Conservation (phyloP, 1,139 yeast species). For the Taphrina pruni region DNA sequence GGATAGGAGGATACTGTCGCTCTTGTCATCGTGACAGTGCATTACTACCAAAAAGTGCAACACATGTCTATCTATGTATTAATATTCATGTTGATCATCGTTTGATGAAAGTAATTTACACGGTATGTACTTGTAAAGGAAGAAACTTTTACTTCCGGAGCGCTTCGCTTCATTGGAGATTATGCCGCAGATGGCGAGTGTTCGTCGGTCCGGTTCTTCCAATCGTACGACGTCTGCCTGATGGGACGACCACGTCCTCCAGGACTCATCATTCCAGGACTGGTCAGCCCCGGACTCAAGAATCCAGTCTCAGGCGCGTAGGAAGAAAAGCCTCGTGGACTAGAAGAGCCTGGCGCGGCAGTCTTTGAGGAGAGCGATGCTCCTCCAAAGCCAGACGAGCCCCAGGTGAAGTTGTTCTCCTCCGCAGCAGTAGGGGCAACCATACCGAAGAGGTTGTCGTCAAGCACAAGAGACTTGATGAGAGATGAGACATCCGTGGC, state of each 20-base stretch:
- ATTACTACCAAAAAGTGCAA: neutral
- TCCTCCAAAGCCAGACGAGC: conserved; percentile 10
- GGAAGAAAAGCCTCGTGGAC: conserved; percentile 1
- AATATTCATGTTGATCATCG: neutral
- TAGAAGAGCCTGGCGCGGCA: neutral
- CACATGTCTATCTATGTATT: neutral
- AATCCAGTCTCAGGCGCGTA: neutral
- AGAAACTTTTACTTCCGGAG: too few species aligned
- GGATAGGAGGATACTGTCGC: too few species aligned
- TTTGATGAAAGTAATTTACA: neutral
- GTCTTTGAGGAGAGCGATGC: too few species aligned
- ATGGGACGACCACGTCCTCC: conserved; percentile 3
- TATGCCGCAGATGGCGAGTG: conserved; percentile 6
- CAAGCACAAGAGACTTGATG: conserved; percentile 23
- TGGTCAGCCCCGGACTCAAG: neutral
- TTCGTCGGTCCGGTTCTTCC: conserved; percentile 5
- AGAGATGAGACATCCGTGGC: conserved; percentile 11
- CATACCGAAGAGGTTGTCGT: conserved; percentile 28
- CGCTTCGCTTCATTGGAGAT: neutral
- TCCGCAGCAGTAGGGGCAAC: neutral
- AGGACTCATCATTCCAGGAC: conserved; percentile 3
- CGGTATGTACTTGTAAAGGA: neutral
- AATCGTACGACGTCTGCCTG: neutral
- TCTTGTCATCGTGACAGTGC: neutral
- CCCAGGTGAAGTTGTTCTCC: conserved; percentile 19